These are phyloP conservation scores for Aspergillus bridgeri DNA, from an alignment of 495 filamentous ascomycete species.

Conservation along the genomic window DNA sequence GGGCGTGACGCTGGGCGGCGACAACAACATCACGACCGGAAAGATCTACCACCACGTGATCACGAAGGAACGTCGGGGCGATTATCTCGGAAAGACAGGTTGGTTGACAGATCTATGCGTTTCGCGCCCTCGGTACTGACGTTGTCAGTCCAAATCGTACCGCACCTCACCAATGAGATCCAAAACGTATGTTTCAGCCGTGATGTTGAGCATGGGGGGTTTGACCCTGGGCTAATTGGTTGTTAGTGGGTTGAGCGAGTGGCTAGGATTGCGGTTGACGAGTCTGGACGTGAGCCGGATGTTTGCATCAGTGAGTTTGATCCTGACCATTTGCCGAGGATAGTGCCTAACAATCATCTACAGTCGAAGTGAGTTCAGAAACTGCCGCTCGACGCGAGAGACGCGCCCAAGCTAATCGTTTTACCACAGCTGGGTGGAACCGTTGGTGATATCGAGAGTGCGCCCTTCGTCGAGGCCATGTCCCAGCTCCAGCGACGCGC, in stretches of 20 bases:
- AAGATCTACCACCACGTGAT: conserved; percentile 93
- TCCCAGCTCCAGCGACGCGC: conserved; percentile 67
- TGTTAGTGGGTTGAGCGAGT: conserved; percentile 76
- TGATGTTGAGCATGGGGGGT: background rate
- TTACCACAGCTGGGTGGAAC: conserved; percentile 57
- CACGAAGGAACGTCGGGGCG: conserved; percentile 69
- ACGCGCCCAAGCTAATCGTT: conserved; percentile 9
- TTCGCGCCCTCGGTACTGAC: background rate
- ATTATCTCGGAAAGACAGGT: conserved; percentile 80
- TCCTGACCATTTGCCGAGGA: background rate
- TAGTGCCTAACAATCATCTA: background rate
- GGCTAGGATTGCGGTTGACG: conserved; percentile 81
- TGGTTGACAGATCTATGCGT: background rate
- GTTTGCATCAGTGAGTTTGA: conserved; percentile 77
- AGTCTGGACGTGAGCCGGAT: conserved; percentile 75
- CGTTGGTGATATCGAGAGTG: conserved; percentile 87
- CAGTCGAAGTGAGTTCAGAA: conserved; percentile 15
- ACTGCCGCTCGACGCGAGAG: background rate
- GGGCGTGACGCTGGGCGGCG: conserved; percentile 65
- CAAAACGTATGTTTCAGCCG: conserved; percentile 50
- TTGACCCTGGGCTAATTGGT: conserved; percentile 2
- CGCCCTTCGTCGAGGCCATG: conserved; percentile 85
- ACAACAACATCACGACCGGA: conserved; percentile 93
- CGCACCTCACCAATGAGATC: conserved; percentile 85
- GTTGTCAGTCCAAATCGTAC: conserved; percentile 73